Percentiles rank a stretch among this genome's conserved stretches.
Conservation (phyloP, 495 filamentous ascomycete species). For the Evansstolkia leycettana region DNA sequence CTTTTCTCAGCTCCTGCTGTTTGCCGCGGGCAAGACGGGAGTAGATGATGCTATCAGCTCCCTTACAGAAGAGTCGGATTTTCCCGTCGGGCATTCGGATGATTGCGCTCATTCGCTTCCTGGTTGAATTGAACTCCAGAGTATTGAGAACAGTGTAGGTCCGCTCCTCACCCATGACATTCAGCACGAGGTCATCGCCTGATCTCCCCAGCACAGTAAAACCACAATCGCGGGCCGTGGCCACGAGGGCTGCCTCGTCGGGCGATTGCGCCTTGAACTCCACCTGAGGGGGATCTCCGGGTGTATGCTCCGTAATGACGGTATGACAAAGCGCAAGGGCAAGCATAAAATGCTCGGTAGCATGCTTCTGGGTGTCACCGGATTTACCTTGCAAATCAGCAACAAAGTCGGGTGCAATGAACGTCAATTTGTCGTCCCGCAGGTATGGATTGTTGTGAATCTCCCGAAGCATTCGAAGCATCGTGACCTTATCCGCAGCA, state of each 20-base stretch:
- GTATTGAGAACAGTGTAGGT: slow-evolving; percentile 86
- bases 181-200: slow-evolving; percentile 67
- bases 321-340: slow-evolving; percentile 91
- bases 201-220: slow-evolving; percentile 85
- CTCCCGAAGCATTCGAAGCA: slow-evolving; percentile 58
- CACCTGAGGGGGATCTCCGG: slow-evolving; percentile 79
- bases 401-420: slow-evolving; percentile 81
- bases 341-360: slow-evolving; percentile 86
- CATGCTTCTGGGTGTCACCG: slow-evolving; percentile 61
- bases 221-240: slow-evolving; percentile 89
- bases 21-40: slow-evolving; percentile 76
- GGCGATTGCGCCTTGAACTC: slow-evolving; percentile 96
- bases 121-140: slow-evolving; percentile 92
- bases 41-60: slow-evolving; percentile 95
- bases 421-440: slow-evolving; percentile 78
- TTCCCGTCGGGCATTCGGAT: slow-evolving; percentile 89
- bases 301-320: slow-evolving; percentile 81
- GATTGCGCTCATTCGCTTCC: slow-evolving; percentile 98
- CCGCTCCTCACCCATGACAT: slow-evolving; percentile 72
- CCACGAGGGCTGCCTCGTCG: slow-evolving; percentile 89
- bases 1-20: slow-evolving; percentile 68
- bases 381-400: slow-evolving; percentile 65
- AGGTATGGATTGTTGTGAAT: slow-evolving; percentile 88
- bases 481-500: slow-evolving; percentile 56
- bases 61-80: slow-evolving; percentile 94